These are phyloP conservation scores for Candida ulmi DNA, from an alignment of 805 yeast species.

Conservation along the genomic window DNA sequence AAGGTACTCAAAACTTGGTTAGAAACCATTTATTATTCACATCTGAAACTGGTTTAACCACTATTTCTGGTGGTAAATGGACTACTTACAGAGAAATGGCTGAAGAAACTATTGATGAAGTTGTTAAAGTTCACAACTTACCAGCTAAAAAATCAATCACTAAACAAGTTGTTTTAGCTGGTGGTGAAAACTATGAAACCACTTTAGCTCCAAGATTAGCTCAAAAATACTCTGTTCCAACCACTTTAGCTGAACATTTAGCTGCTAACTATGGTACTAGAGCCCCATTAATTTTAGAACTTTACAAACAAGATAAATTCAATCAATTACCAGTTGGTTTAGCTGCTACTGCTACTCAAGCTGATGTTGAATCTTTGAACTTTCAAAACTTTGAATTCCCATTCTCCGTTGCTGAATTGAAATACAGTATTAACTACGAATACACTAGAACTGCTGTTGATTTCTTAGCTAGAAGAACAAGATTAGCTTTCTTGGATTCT, in stretches of 20 bases:
- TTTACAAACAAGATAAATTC: constrained; percentile 40
- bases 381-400: constrained; percentile 66
- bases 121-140: constrained; percentile 45
- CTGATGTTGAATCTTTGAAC: constrained; percentile 23
- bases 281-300: constrained; percentile 69
- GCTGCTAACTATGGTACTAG: constrained; percentile 87
- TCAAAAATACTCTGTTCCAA: constrained; percentile 69
- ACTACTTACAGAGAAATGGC: constrained; percentile 98
- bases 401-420: constrained; percentile 85
- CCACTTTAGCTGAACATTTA: constrained; percentile 73
- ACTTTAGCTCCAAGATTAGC: constrained; percentile 74
- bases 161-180: constrained; percentile 51
- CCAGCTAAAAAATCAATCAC: constrained; percentile 36
- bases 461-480: constrained; percentile 87
- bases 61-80: constrained; percentile 98
- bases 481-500: constrained; percentile 88
- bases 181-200: constrained; percentile 76
- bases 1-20: constrained; percentile 78
- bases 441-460: constrained; percentile 85
- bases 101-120: constrained; percentile 79
- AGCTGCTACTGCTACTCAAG: constrained; percentile 28
- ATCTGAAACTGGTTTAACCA: constrained; percentile 70
- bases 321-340: constrained; percentile 65
- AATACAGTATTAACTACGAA: constrained; percentile 76
- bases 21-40: constrained; percentile 80